Base-by-base conservation (phyloP, 257 asterid species). In the Plantago ovata region DNA sequence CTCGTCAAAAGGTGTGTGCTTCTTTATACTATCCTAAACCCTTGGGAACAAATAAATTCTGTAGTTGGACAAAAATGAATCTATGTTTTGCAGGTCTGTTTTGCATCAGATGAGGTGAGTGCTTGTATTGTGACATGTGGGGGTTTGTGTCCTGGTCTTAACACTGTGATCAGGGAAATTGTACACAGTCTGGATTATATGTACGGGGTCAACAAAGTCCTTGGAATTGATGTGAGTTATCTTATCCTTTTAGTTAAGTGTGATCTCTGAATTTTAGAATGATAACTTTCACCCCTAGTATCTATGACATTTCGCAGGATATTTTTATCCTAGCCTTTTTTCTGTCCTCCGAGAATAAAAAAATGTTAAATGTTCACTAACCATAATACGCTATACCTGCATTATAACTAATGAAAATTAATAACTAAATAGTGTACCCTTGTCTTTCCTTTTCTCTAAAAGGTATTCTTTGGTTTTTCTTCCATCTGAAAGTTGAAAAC, bases 101-200 rank as follows among this genome's bases (percentile, higher is more conserved):
- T 85, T 75, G 64, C 79, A 57, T 79, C 98, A 52, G 98, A 84
- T 69, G 98, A 92, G 41, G 96, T 88, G 62, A 78, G 55, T 72
- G 98, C 98, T 43, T 92, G 98, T 71, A 83, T 92, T 53, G 98
- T 92, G 72, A 92, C 98, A 42, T 92, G 98, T 68, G 98, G 98
- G 59, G 98, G 98, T 71, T 73, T 92, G 69, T 92, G 98, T 76
- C 98, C 98, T 52, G 98, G 98, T 20, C 83, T 92, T 14, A 92
- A 92, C 80, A 92, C 98, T 9, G 98, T 92, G 70, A 88, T 92
- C 80, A 79, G 98, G 71, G 98, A 92, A 71, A 80, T 92, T 53
- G 95, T 92, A 43, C 82, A 82, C 38, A 82, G 96, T 69, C 95
- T 92, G 22, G 93, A 88, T 66, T 86, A 85, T 72, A 92, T 92